These are phyloP conservation scores for Thalassiosira mediterranea DNA, from an alignment of 352 stramenopile species.

Conservation along the genomic window DNA sequence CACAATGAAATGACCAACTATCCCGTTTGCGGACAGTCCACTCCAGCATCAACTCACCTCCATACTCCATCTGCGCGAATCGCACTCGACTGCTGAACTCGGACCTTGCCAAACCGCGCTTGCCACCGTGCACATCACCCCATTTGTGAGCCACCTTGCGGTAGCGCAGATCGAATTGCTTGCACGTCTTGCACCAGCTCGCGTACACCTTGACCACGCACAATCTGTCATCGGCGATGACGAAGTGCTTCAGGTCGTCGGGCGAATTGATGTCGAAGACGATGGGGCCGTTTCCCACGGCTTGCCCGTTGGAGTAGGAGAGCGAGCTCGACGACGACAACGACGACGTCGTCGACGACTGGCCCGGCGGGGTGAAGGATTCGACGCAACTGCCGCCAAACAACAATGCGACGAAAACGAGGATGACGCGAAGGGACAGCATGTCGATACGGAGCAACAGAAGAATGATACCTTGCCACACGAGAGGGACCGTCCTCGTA, in stretches of 20 bases:
- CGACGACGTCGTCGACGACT: background rate
- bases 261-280: conserved; percentile 24
- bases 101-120: conserved; percentile 10
- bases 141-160: conserved; percentile 47
- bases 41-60: conserved; percentile 1
- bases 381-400: no score
- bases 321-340: background rate
- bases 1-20: no score
- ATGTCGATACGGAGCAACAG: background rate
- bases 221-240: conserved; percentile 53
- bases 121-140: conserved; percentile 41
- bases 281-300: background rate
- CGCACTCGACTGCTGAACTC: conserved; percentile 41
- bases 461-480: no score
- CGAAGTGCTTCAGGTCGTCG: conserved; percentile 38
- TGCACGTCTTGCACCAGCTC: conserved; percentile 70
- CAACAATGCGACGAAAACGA: no score
- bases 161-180: conserved; percentile 63
- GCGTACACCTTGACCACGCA: conserved; percentile 68
- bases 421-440: background rate
- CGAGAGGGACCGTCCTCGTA: no score
- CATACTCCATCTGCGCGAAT: conserved; percentile 70
- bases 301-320: background rate
- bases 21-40: no score
- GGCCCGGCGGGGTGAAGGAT: no score